These are phyloP conservation scores for Agaricus sinodeliciosus DNA, from an alignment of 768 basidiomycete genomes.

Conservation along the genomic window DNA sequence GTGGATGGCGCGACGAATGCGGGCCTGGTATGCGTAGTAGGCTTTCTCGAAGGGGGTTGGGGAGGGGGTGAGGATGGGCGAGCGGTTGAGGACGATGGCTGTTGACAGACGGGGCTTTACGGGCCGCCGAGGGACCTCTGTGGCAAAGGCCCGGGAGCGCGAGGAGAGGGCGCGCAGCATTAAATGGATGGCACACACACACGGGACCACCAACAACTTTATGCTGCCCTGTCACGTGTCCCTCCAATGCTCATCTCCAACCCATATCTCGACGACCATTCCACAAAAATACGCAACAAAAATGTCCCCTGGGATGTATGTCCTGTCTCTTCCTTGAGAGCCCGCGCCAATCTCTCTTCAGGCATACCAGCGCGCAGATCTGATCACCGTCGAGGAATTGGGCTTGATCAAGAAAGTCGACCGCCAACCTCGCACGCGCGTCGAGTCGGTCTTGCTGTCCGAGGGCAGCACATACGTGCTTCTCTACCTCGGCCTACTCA, in stretches of 20 bases:
- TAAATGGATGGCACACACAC: too few relatives aligned
- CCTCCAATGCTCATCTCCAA: constrained; percentile 70
- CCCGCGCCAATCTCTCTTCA: constrained; percentile 24
- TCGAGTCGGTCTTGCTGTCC: constrained; percentile 70
- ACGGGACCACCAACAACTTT: too few relatives aligned
- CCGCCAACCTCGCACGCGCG: constrained; percentile 66
- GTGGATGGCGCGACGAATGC: constrained; percentile 77
- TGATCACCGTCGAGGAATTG: constrained; percentile 85
- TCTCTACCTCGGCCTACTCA: constrained; percentile 87
- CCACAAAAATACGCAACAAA: constrained; percentile 83
- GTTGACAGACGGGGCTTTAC: constrained; percentile 40
- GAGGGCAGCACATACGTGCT: constrained; percentile 80
- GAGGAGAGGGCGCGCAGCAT: too few relatives aligned
- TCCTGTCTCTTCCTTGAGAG: background rate
- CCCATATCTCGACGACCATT: constrained; percentile 79
- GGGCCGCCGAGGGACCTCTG: constrained; percentile 29
- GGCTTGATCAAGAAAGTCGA: constrained; percentile 86
- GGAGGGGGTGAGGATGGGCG: constrained; percentile 68
- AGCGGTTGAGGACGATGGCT: constrained; percentile 71
- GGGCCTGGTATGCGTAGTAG: constrained; percentile 78
- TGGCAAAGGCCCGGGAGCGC: constrained; percentile 16
- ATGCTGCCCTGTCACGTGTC: background rate
- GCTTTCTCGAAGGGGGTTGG: constrained; percentile 71
- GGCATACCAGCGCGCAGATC: constrained; percentile 93
- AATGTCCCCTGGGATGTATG: constrained; percentile 95